These are phyloP conservation scores for Phytophthora capsici DNA, from an alignment of 352 stramenopile species.

Conservation along the genomic window DNA sequence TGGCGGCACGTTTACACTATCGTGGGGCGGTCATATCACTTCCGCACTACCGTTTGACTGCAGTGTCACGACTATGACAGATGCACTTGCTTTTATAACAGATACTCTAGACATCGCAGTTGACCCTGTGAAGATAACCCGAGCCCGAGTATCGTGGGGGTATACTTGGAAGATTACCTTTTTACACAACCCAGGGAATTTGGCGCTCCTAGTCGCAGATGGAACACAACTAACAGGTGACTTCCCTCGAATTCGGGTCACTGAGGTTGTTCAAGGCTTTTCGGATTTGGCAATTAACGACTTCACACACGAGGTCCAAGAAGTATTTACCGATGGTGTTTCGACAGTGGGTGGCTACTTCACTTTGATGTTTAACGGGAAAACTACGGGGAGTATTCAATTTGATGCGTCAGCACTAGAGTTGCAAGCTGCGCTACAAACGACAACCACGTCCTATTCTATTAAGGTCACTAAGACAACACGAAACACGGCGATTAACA, in stretches of 20 bases:
- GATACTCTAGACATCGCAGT: slow-evolving; percentile 77
- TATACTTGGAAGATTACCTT: slow-evolving; percentile 95
- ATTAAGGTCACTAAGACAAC: slow-evolving; percentile 73
- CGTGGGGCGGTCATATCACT: slow-evolving; percentile 88
- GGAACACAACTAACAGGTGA: slow-evolving; percentile 86
- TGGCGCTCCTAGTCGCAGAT: slow-evolving; percentile 90
- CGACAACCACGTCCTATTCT: slow-evolving; percentile 84
- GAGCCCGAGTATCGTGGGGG: slow-evolving; percentile 77
- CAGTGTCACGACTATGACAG: slow-evolving; percentile 63
- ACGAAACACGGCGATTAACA: slow-evolving; percentile 55
- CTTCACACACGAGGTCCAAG: slow-evolving; percentile 91
- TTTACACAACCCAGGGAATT: slow-evolving; percentile 82
- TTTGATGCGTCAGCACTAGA: slow-evolving; percentile 82
- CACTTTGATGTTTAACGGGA: slow-evolving; percentile 91
- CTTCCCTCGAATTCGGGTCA: slow-evolving; percentile 83
- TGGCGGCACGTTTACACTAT: slow-evolving; percentile 92
- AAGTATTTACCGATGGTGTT: slow-evolving; percentile 29
- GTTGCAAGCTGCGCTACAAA: slow-evolving; percentile 83
- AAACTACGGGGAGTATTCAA: slow-evolving; percentile 74
- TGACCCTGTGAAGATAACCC: slow-evolving; percentile 82
- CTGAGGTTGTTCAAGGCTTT: slow-evolving; percentile 54
- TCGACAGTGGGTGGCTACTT: slow-evolving; percentile 81
- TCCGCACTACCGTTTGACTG: slow-evolving; percentile 76
- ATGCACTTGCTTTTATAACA: slow-evolving; percentile 83
- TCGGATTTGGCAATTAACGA: slow-evolving; percentile 81